Evolutionary conservation across 2,329 filamentous ascomycete species (phyloP).

Genomic region (Ascosphaera apis): DNA sequence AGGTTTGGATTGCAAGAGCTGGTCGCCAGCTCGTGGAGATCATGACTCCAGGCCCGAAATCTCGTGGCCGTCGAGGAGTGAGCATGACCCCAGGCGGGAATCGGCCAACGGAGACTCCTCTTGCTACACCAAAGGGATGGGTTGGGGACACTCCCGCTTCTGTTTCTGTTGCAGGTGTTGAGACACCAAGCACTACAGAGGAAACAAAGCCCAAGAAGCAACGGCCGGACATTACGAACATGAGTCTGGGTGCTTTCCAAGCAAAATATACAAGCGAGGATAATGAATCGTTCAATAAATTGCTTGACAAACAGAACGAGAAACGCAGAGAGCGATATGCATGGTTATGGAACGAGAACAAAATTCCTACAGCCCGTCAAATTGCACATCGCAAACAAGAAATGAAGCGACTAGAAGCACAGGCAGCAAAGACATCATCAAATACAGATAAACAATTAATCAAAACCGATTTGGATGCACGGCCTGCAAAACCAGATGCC

Average conservation of each 20-base stretch:
- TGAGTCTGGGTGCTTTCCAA: conserved; percentile 72
- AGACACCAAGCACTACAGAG: conserved; percentile 15
- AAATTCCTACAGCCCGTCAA: conserved; percentile 42
- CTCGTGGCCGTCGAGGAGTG: conserved; percentile 6
- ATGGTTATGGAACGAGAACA: conserved; percentile 78
- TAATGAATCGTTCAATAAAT: conserved; percentile 85
- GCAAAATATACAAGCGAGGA: conserved; percentile 91
- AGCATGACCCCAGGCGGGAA: conserved; percentile 11
- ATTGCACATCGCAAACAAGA: conserved; percentile 30
- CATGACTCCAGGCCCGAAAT: conserved; percentile 51
- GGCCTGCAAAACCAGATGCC: conserved; percentile 52
- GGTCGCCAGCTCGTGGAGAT: conserved; percentile 47
- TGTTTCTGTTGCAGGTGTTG: conserved; percentile 15
- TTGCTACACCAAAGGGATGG: conserved; percentile 41
- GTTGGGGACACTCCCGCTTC: conserved; percentile 50
- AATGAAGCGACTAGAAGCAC: conserved; percentile 46
- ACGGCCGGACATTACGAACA: conserved; percentile 41
- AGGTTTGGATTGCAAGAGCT: conserved; percentile 66
- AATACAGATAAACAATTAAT: conserved; percentile 35
- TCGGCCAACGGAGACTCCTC: neutral
- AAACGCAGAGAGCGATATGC: conserved; percentile 65
- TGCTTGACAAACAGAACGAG: conserved; percentile 75
- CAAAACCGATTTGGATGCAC: conserved; percentile 37
- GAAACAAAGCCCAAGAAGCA: conserved; percentile 6
- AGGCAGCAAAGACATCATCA: conserved; percentile 37